phyloP scores from a whole-genome alignment of 306 rosid genomes.

The Prunus padus region DNA sequence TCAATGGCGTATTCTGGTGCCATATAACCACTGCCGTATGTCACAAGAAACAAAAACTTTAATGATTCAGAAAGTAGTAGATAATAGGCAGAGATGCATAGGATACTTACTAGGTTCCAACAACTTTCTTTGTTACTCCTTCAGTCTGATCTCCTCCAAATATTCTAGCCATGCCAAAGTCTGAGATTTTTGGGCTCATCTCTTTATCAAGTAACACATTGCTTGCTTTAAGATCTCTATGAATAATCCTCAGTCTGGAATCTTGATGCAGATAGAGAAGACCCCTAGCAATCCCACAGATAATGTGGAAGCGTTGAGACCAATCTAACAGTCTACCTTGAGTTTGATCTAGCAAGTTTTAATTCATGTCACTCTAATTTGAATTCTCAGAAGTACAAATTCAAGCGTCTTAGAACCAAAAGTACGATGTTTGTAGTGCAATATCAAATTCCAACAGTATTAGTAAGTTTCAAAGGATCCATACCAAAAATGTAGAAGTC shows the following conservation, averaged over 20 bases:
- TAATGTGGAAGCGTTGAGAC: slow-evolving; percentile 23
- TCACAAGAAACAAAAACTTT: background rate
- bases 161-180: slow-evolving; percentile 45
- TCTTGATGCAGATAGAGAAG: slow-evolving; percentile 63
- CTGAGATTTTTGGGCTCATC: slow-evolving; percentile 44
- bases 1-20: slow-evolving; percentile 55
- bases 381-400: background rate
- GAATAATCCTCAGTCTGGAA: slow-evolving; percentile 44
- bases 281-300: slow-evolving; percentile 51
- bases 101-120: slow-evolving; percentile 44
- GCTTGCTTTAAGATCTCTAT: slow-evolving; percentile 46
- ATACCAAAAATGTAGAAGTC: slow-evolving; percentile 44
- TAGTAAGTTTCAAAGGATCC: background rate
- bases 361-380: background rate
- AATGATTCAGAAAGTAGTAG: background rate
- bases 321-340: slow-evolving; percentile 15
- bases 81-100: background rate
- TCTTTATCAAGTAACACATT: slow-evolving; percentile 36
- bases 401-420: background rate
- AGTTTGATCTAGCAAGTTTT: slow-evolving; percentile 12
- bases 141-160: slow-evolving; percentile 35
- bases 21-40: slow-evolving; percentile 48
- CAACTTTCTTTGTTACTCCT: slow-evolving; percentile 37
- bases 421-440: background rate
- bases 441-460: background rate